Evolutionary conservation across 2,329 filamentous ascomycete genomes (phyloP), one percentile per base, ranked within the genome.

Genomic region (Moelleriella libera): DNA sequence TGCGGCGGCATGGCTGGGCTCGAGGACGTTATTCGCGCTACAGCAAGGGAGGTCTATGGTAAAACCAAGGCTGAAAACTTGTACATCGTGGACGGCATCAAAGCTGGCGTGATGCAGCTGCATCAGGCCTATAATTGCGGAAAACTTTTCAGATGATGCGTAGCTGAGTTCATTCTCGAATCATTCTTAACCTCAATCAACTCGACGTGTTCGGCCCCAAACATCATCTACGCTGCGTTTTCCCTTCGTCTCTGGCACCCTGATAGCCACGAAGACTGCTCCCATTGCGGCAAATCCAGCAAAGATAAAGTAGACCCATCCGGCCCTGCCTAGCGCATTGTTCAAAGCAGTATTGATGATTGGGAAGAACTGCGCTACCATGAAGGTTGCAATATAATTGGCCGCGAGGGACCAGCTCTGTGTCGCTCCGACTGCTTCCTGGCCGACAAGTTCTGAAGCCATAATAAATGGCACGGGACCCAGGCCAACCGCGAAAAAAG

Each of bases 391-490:
- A 30, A 87, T 72, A 72, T 94, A 97, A 63, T 92, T 97, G 11
- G 86, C 83, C 1, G 80, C 87, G 29, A 97, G 67, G 1, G 83
- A 85, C 76, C 88, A 94, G 49, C 84, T 89, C 63, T 98, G 92
- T 0, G 88, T 85, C 0, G 90, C 88, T 1, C 90, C 89, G 0
- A 96, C 88, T 0, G 90, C 92, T 60, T 95, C 88, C 10, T 88
- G 82, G 0, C 82, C 85, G 1, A 97, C 92, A 3, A 97, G 76
- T 64, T 97, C 92, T 1, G 86, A 89, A 0, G 89, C 83, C 44
- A 98, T 74, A 54, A 97, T 94, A 63, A 97, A 98, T 0, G 92
- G 92, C 1, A 98, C 87, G 0, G 92, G 92, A 0, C 92, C 92
- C 0, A 98, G 75, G 0, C 92, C 92, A 11, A 95, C 76, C 0